Evolutionary conservation across 1,284 basidiomycete genomes (phyloP).

Genomic region (Sphagnurus paluster): DNA sequence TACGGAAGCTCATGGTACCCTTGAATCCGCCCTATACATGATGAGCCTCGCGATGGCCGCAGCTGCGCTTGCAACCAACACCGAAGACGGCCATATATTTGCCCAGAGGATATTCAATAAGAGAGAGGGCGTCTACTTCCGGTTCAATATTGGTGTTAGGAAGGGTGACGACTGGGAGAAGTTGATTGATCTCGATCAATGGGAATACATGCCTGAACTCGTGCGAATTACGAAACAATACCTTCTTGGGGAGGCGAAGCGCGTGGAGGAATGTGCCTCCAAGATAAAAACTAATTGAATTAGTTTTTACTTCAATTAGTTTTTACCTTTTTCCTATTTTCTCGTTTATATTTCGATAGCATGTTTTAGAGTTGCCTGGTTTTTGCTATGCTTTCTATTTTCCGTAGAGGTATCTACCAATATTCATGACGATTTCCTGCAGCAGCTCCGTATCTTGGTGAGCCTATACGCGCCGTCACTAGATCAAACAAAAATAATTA

Average conservation of each 20-base stretch:
- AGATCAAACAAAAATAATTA: too few species aligned
- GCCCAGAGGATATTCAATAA: conserved; percentile 11
- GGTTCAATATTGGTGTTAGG: conserved; percentile 14
- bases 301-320: too few species aligned
- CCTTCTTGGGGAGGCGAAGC: conserved; percentile 5
- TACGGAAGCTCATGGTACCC: not conserved
- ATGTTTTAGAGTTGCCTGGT: too few species aligned
- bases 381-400: too few species aligned
- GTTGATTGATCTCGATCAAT: conserved; percentile 13
- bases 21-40: not conserved
- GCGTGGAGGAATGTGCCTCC: conserved; percentile 8
- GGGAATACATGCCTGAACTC: conserved; percentile 9
- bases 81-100: conserved; percentile 10
- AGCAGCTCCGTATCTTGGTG: too few species aligned
- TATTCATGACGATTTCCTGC: too few species aligned
- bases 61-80: conserved; percentile 10
- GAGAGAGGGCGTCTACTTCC: conserved; percentile 12
- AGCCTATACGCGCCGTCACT: too few species aligned
- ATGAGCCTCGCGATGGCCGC: conserved; percentile 8
- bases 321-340: too few species aligned
- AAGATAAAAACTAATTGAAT: too few species aligned
- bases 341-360: too few species aligned
- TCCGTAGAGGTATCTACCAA: too few species aligned
- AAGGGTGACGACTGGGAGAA: conserved; percentile 11
- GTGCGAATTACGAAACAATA: conserved; percentile 11